Conservation (phyloP, 805 yeast species). For the Yarrowia sp. region DNA sequence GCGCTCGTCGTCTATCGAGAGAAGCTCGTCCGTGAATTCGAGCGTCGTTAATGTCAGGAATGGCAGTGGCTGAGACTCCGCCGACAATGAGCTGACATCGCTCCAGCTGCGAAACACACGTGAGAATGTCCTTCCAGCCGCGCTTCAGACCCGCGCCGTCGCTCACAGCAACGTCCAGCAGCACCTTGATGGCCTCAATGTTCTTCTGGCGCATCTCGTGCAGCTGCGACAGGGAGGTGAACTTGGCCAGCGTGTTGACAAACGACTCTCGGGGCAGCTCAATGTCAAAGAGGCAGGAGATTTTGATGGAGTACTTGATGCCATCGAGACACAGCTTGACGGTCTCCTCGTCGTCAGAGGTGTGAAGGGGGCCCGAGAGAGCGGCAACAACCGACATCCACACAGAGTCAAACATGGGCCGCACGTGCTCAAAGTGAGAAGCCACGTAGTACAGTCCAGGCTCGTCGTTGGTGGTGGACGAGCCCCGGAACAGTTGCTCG, state of each 20-base stretch:
- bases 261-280: conserved; percentile 88
- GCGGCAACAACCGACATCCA: conserved; percentile 99
- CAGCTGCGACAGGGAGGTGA: conserved; percentile 77
- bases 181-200: conserved; percentile 75
- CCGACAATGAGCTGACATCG: conserved; percentile 85
- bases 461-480: conserved; percentile 54
- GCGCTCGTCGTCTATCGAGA: conserved; percentile 25
- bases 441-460: conserved; percentile 75
- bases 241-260: conserved; percentile 87
- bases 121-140: conserved; percentile 85
- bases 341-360: conserved; percentile 69
- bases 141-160: conserved; percentile 77
- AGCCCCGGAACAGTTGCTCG: conserved; percentile 75
- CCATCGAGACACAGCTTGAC: conserved; percentile 78
- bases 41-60: conserved; percentile 86
- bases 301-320: conserved; percentile 77
- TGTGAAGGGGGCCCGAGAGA: conserved; percentile 90
- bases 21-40: conserved; percentile 51
- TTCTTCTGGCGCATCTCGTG: conserved; percentile 81
- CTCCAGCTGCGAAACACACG: conserved; percentile 88
- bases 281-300: conserved; percentile 82
- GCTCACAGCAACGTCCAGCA: conserved; percentile 75
- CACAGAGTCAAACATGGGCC: conserved; percentile 87
- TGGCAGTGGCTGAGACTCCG: conserved; percentile 80
- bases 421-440: conserved; percentile 85